Conservation (phyloP, 139 green algal genomes). For the Chlamydomonas incerta region DNA sequence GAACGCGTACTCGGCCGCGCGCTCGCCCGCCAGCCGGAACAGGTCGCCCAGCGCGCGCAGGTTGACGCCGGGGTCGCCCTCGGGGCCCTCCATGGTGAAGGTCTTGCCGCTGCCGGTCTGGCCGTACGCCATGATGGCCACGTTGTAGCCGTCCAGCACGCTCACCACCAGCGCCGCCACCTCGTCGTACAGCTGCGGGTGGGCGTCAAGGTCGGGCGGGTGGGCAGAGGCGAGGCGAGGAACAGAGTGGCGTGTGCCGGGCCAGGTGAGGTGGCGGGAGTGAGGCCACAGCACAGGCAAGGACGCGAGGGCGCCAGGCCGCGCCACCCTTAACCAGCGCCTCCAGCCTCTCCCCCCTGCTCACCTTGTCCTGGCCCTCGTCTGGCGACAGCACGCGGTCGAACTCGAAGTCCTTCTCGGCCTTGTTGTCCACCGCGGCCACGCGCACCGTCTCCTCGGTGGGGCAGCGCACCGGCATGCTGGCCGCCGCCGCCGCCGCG, state of each 20-base stretch:
- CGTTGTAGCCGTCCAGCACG: slow-evolving; percentile 82
- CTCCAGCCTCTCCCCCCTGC: no score
- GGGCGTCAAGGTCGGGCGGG: no score
- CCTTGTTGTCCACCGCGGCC: slow-evolving; percentile 27
- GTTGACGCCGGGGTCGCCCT: slow-evolving; percentile 82
- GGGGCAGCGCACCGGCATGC: slow-evolving; percentile 25
- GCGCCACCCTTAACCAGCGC: no score
- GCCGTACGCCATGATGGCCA: slow-evolving; percentile 86
- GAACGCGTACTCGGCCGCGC: slow-evolving; percentile 56
- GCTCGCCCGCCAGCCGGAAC: slow-evolving; percentile 75
- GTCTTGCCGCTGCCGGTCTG: slow-evolving; percentile 85
- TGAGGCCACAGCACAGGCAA: no score
- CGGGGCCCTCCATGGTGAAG: slow-evolving; percentile 76
- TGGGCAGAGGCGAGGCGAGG: no score
- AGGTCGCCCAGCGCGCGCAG: slow-evolving; percentile 84
- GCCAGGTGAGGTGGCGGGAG: no score
- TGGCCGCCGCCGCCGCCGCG: background rate
- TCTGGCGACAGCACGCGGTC: slow-evolving; percentile 69
- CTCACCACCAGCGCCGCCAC: slow-evolving; percentile 62
- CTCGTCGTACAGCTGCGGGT: slow-evolving; percentile 69
- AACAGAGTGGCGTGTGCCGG: no score
- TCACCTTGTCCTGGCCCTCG: slow-evolving; percentile 65
- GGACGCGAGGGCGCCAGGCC: no score
- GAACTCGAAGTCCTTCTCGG: slow-evolving; percentile 76
- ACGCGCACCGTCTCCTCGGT: slow-evolving; percentile 51